Evolutionary conservation across 1,284 basidiomycete genomes (phyloP), one percentile per base, ranked within the genome.

Genomic region (Ganoderma boninense): DNA sequence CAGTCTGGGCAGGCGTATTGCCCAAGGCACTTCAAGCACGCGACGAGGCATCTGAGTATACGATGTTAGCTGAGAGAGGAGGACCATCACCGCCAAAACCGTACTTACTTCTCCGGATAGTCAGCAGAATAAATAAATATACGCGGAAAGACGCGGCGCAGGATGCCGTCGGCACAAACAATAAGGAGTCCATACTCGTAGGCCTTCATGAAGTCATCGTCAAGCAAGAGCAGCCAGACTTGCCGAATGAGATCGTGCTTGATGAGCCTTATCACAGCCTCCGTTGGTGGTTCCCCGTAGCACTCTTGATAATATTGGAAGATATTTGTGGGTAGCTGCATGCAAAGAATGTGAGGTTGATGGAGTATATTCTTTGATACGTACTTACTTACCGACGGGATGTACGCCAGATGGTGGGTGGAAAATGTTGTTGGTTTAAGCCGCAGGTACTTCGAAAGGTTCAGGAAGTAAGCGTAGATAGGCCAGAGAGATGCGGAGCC

Each of bases 351-450:
- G n/a, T n/a, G 18, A 32, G 16, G 38, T 18, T 32, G 32, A 20
- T 38, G 35, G 10, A 3, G 13, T 38, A 7, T n/a, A n/a, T n/a
- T n/a, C n/a, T n/a, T n/a, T n/a, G n/a, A n/a, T n/a, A n/a, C n/a
- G n/a, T n/a, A n/a, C n/a, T n/a, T 4, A 59, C 64, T 35, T 54
- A 70, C 65, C 16, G 49, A 57, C 0, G 69, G 69, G 4, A 82
- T 73, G 67, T 80, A 81, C 1, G 79, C 81, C 0, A 84, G 40
- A 23, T 71, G 66, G 5, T 77, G 72, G 5, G 67, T 67, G 5
- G 73, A 66, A 43, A 71, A 62, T 6, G 32, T 46, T 1, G 62
- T 66, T 1, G 76, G 78, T 57, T 72, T 71, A 14, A 64, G 59
- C 0, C 78, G 75, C 3, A 72, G 67, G 60, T 78, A 78, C 61